Conservation (phyloP, 2,329 filamentous ascomycete species). For the Verticillium albo-atrum region DNA sequence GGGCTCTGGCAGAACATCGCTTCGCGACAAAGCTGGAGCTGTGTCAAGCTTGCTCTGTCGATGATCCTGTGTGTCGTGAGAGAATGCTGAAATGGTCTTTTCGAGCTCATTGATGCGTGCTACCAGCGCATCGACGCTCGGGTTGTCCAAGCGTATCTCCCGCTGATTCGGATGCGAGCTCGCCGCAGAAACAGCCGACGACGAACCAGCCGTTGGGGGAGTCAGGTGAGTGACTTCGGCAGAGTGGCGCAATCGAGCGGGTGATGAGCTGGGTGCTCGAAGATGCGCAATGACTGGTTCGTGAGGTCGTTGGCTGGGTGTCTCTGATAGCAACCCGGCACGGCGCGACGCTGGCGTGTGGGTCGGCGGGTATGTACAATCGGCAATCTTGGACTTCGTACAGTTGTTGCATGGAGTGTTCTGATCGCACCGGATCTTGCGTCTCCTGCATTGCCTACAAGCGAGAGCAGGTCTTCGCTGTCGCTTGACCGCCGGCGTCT, state of each 20-base stretch:
- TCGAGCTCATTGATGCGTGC: background rate
- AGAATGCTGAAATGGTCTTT: background rate
- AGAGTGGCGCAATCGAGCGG: background rate
- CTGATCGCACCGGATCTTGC: conserved; percentile 6
- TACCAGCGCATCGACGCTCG: too few species aligned
- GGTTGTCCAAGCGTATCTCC: background rate
- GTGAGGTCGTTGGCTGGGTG: background rate
- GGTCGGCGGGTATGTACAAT: conserved; percentile 1
- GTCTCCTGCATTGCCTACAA: conserved; percentile 6
- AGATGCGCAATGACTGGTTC: background rate
- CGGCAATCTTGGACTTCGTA: background rate
- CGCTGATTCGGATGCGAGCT: background rate
- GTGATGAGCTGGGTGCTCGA: too few species aligned
- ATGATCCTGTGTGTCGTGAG: background rate
- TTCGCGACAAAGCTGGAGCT: background rate
- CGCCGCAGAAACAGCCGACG: background rate
- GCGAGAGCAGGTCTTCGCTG: background rate
- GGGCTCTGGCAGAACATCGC: background rate
- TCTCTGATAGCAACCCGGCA: background rate
- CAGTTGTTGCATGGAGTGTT: conserved; percentile 5
- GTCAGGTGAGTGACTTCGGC: background rate
- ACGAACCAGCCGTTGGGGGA: background rate
- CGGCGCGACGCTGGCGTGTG: background rate
- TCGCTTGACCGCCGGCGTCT: background rate
- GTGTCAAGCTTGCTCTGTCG: background rate